phyloP scores from a whole-genome alignment of 2,329 filamentous ascomycete genomes.

The Claviceps humidiphila region DNA sequence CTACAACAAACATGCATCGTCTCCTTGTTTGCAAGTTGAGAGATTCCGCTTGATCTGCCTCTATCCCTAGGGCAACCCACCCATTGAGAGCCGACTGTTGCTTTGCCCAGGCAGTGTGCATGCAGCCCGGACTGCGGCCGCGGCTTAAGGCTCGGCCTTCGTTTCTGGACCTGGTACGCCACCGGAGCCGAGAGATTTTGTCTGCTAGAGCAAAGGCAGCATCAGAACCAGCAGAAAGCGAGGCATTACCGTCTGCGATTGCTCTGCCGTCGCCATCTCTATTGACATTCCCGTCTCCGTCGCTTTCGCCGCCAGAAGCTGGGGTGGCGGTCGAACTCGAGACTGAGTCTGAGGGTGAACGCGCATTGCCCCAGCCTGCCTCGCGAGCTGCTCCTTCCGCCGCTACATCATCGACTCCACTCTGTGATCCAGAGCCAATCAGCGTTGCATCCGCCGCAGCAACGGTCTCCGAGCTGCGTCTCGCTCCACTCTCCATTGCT shows the following conservation, averaged over 20 bases:
- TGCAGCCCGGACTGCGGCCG: constrained; percentile 38
- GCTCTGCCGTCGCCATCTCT: constrained; percentile 2
- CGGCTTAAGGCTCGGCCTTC: constrained; percentile 39
- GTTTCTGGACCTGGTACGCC: constrained; percentile 36
- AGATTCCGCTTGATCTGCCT: too few relatives aligned
- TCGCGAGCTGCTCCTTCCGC: constrained; percentile 9
- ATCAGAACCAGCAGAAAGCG: not conserved
- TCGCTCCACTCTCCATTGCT: constrained; percentile 22
- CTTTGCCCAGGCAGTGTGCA: constrained; percentile 18
- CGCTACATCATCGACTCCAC: constrained; percentile 23
- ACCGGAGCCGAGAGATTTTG: constrained; percentile 16
- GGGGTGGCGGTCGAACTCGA: not conserved
- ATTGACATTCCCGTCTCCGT: not conserved
- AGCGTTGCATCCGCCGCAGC: constrained; percentile 8
- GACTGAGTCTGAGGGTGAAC: too few relatives aligned
- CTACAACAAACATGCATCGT: too few relatives aligned
- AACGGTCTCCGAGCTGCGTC: constrained; percentile 17
- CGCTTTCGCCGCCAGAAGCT: not conserved
- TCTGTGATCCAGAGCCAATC: constrained; percentile 4
- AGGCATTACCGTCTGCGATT: constrained; percentile 1
- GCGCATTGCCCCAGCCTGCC: not conserved
- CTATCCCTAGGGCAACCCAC: too few relatives aligned
- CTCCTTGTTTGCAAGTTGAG: too few relatives aligned
- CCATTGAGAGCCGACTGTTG: not conserved
- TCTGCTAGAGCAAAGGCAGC: not conserved